Percentiles rank a stretch among this genome's conserved stretches.
Conservation (phyloP, 2,329 filamentous ascomycete species). For the Cucurbitaria berberidis region DNA sequence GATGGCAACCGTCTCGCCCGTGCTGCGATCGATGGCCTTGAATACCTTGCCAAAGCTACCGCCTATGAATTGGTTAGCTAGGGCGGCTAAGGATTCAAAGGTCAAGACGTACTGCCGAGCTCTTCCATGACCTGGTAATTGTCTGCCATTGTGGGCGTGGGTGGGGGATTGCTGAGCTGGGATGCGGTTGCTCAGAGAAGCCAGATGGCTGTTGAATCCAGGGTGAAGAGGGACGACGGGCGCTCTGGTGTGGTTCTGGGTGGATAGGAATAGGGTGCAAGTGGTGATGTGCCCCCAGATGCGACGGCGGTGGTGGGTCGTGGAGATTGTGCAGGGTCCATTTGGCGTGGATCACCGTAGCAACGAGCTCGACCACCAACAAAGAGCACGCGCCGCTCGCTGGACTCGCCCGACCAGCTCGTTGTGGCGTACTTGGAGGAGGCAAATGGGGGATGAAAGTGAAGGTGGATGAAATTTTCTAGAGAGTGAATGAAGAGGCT, state of each 20-base stretch:
- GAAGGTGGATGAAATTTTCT: constrained; percentile 4
- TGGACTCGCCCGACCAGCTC: constrained; percentile 11
- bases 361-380: constrained; percentile 36
- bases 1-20: constrained; percentile 92
- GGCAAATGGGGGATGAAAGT: not conserved
- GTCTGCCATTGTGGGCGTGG: constrained; percentile 67
- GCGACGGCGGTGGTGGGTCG: constrained; percentile 23
- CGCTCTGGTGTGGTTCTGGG: constrained; percentile 24
- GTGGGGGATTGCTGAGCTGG: constrained; percentile 23
- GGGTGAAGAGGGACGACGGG: constrained; percentile 32
- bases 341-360: constrained; percentile 25
- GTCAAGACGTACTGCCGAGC: constrained; percentile 75
- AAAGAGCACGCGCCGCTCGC: constrained; percentile 32
- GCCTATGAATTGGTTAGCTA: constrained; percentile 58
- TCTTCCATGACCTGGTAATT: constrained; percentile 96
- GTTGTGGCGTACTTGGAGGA: constrained; percentile 4
- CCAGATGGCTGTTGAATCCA: constrained; percentile 22
- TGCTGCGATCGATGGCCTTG: constrained; percentile 90
- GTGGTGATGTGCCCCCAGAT: constrained; percentile 15
- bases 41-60: constrained; percentile 97
- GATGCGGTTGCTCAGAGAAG: constrained; percentile 22
- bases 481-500: not conserved
- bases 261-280: constrained; percentile 40
- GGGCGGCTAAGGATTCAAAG: not conserved
- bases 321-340: constrained; percentile 20